Percentiles rank a stretch among this genome's conserved stretches.
phyloP scores from a whole-genome alignment of 129 eudicot genomes.

The Silybum marianum region DNA sequence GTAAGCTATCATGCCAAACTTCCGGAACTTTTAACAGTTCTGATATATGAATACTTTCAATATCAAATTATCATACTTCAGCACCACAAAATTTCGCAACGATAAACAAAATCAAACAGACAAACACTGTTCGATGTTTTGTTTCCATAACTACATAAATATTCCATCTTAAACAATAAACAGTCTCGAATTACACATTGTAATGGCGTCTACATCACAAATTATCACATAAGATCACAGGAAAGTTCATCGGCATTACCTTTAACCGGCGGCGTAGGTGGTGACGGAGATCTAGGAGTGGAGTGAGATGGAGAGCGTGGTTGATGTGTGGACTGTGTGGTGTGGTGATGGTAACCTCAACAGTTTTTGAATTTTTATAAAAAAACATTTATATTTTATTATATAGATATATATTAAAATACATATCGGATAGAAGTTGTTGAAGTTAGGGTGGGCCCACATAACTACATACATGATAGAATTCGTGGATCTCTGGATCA shows the following conservation, averaged over 20 bases:
- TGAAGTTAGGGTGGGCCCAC: constrained; percentile 26
- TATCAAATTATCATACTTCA: neutral
- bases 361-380: neutral
- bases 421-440: constrained; percentile 9
- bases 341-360: constrained; percentile 26
- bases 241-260: constrained; percentile 31
- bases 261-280: constrained; percentile 13
- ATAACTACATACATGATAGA: too few species aligned
- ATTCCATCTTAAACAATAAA: neutral
- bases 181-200: neutral
- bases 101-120: constrained; percentile 10
- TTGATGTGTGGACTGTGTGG: neutral
- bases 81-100: neutral
- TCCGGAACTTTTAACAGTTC: neutral
- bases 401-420: neutral
- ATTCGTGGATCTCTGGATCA: constrained; percentile 35
- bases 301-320: constrained; percentile 23
- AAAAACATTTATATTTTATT: neutral
- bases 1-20: constrained; percentile 22
- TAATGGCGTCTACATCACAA: neutral
- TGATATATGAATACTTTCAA: neutral
- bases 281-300: constrained; percentile 17
- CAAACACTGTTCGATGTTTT: neutral
- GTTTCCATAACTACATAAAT: neutral
- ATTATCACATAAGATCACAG: constrained; percentile 13